Conservation (phyloP, 106 monocot species). For the Chionographis japonica region DNA sequence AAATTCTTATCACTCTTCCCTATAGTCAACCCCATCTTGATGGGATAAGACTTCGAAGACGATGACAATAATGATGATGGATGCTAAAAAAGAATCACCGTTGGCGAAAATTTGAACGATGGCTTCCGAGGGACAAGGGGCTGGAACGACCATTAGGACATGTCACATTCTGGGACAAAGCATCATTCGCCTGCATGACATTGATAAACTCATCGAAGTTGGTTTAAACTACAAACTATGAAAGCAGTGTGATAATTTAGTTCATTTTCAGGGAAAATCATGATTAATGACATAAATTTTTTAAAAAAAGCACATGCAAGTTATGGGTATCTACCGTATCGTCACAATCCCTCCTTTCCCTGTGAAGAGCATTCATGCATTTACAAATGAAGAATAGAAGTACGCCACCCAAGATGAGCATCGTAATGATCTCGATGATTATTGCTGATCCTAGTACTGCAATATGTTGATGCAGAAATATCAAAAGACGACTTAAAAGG, state of each 20-base stretch:
- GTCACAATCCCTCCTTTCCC: constrained; percentile 8
- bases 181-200: constrained; percentile 7
- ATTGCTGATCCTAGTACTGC: constrained; percentile 72
- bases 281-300: background rate
- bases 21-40: too few species aligned
- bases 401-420: constrained; percentile 49
- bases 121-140: background rate
- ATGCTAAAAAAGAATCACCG: constrained; percentile 4
- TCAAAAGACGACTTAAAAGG: background rate
- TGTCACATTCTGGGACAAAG: background rate
- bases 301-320: background rate
- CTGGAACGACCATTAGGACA: background rate
- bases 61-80: too few species aligned
- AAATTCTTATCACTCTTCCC: too few species aligned
- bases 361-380: constrained; percentile 67
- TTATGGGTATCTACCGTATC: background rate
- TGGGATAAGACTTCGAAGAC: too few species aligned
- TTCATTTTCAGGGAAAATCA: background rate
- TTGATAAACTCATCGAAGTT: too few species aligned
- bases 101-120: constrained; percentile 1
- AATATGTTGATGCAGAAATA: constrained; percentile 2
- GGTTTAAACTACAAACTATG: too few species aligned
- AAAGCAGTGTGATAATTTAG: too few species aligned
- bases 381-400: constrained; percentile 75
- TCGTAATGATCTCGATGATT: constrained; percentile 50